Conservation (phyloP, 1,139 yeast genomes). For the Sugiyamaella novakii region DNA sequence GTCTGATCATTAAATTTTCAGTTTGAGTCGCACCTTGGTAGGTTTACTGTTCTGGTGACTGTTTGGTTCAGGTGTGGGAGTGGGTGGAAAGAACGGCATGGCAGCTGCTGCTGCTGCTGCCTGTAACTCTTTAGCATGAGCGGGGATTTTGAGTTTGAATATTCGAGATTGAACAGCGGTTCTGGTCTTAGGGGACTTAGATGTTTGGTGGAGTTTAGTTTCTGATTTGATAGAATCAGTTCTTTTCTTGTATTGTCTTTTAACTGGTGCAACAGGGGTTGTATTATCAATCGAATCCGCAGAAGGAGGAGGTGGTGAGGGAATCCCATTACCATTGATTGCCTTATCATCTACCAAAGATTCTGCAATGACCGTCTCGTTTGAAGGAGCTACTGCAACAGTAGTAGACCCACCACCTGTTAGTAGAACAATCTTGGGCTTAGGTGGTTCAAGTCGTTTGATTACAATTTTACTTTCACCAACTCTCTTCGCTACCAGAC, state of each 20-base stretch:
- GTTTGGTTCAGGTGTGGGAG: not conserved
- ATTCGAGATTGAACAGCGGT: not conserved
- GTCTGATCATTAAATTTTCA: slow-evolving; percentile 25
- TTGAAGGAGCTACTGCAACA: not conserved
- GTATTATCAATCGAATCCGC: not conserved
- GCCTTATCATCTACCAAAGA: not conserved
- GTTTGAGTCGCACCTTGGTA: slow-evolving; percentile 36
- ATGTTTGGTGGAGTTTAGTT: not conserved
- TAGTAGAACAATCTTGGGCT: slow-evolving; percentile 18
- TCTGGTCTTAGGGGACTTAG: not conserved
- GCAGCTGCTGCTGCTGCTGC: slow-evolving; percentile 15
- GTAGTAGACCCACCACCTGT: slow-evolving; percentile 5
- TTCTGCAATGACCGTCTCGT: not conserved
- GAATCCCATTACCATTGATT: not conserved
- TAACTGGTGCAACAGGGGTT: not conserved
- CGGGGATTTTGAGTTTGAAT: slow-evolving; percentile 9
- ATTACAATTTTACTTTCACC: slow-evolving; percentile 9
- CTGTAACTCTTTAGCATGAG: slow-evolving; percentile 10
- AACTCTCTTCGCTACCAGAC: slow-evolving; percentile 56
- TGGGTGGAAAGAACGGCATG: slow-evolving; percentile 6
- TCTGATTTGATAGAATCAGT: not conserved
- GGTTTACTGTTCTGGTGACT: slow-evolving; percentile 24
- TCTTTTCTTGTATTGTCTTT: slow-evolving; percentile 5
- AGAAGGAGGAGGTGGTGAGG: not conserved
- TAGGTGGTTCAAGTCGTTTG: slow-evolving; percentile 15